Conservation (phyloP, 1,139 yeast genomes). For the Saccharomyces hybrid region DNA sequence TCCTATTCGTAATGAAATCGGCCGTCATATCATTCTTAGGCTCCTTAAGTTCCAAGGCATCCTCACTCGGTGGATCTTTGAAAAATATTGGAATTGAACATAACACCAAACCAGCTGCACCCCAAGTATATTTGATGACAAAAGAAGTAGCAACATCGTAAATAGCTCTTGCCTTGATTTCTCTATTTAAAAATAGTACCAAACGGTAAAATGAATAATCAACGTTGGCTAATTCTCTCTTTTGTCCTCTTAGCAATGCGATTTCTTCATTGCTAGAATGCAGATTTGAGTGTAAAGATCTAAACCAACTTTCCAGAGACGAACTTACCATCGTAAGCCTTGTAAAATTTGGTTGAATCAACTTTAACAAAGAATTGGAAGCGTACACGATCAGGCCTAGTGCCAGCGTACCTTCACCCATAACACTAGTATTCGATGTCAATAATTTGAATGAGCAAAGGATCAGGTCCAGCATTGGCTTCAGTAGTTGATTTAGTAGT, state of each 20-base stretch:
- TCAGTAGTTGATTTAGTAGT: constrained; percentile 78
- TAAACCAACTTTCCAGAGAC: constrained; percentile 74
- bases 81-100: constrained; percentile 88
- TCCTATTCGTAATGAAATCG: constrained; percentile 82
- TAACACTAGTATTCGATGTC: constrained; percentile 53
- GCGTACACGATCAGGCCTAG: constrained; percentile 76
- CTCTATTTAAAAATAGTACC: constrained; percentile 71
- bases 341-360: constrained; percentile 88
- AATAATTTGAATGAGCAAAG: constrained; percentile 72
- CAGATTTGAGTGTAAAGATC: constrained; percentile 74
- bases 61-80: constrained; percentile 39
- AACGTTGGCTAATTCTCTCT: constrained; percentile 66
- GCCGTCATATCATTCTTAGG: constrained; percentile 57
- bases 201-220: constrained; percentile 78
- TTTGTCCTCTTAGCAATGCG: constrained; percentile 77
- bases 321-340: constrained; percentile 73
- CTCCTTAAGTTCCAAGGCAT: constrained; percentile 35
- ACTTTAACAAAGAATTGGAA: constrained; percentile 63
- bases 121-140: constrained; percentile 88
- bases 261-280: constrained; percentile 79
- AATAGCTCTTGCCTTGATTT: constrained; percentile 65
- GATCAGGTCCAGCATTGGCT: constrained; percentile 74
- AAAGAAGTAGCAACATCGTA: constrained; percentile 76
- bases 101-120: constrained; percentile 82
- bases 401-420: constrained; percentile 78